phyloP scores from a whole-genome alignment of 345 rosid genomes.

The Pistacia vera region DNA sequence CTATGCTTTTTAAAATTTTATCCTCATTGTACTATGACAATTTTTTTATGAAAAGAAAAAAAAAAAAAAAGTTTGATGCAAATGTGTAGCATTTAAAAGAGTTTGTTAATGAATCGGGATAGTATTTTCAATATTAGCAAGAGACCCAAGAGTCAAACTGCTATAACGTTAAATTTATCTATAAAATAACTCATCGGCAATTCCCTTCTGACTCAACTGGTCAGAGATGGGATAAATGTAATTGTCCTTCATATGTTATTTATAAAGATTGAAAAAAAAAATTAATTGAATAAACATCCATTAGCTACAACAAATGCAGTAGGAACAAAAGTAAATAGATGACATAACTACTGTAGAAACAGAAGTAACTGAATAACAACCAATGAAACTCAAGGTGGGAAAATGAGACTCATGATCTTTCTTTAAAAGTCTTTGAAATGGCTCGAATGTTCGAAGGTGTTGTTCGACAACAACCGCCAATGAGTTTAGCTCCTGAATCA shows the following conservation, averaged over 20 bases:
- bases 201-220: not conserved
- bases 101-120: not conserved
- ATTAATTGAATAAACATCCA: not conserved
- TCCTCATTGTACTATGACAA: too few relatives aligned
- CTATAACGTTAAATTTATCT: too few relatives aligned
- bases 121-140: not conserved
- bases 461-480: slow-evolving; percentile 90
- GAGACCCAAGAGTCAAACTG: too few relatives aligned
- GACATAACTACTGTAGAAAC: too few relatives aligned
- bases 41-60: too few relatives aligned
- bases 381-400: too few relatives aligned
- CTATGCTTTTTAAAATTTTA: too few relatives aligned
- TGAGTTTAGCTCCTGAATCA: slow-evolving; percentile 75
- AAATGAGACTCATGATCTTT: slow-evolving; percentile 10
- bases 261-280: too few relatives aligned
- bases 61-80: too few relatives aligned
- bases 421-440: slow-evolving; percentile 59
- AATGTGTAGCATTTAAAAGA: not conserved
- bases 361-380: too few relatives aligned
- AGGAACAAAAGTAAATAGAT: not conserved
- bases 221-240: not conserved
- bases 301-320: not conserved
- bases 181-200: not conserved
- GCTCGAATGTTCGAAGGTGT: slow-evolving; percentile 74
- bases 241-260: not conserved